Percentiles rank a stretch among this genome's conserved stretches.
Conservation (phyloP, 2,329 filamentous ascomycete species). For the Trichoderma endophyticum region DNA sequence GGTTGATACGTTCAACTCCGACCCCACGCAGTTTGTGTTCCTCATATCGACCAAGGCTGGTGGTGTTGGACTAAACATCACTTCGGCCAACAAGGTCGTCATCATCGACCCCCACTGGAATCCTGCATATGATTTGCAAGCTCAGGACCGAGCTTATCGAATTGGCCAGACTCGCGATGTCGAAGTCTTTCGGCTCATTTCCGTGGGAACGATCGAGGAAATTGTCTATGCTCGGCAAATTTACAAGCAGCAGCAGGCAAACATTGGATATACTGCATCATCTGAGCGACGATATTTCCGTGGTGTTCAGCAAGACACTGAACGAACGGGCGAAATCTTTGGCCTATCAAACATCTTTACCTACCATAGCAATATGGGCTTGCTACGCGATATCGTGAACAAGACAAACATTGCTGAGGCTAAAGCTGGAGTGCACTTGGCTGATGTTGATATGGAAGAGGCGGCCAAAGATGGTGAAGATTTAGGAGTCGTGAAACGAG, state of each 20-base stretch:
- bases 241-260: conserved; percentile 98
- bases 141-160: conserved; percentile 92
- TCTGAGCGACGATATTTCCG: conserved; percentile 93
- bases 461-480: conserved; percentile 53
- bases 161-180: conserved; percentile 92
- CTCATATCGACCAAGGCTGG: conserved; percentile 92
- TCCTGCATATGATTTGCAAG: conserved; percentile 88
- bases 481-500: conserved; percentile 42
- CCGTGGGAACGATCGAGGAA: conserved; percentile 90
- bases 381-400: conserved; percentile 94
- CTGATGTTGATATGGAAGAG: conserved; percentile 70
- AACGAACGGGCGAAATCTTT: conserved; percentile 90
- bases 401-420: conserved; percentile 97
- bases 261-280: conserved; percentile 92
- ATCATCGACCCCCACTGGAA: conserved; percentile 99
- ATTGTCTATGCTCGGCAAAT: conserved; percentile 96
- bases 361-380: conserved; percentile 73
- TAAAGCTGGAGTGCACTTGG: conserved; percentile 75
- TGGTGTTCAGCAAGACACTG: conserved; percentile 80
- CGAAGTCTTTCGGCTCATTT: conserved; percentile 90
- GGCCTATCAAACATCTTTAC: conserved; percentile 83
- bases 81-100: conserved; percentile 95
- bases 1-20: conserved; percentile 89
- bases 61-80: conserved; percentile 93
- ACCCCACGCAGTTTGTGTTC: conserved; percentile 87